Conservation (phyloP, 768 basidiomycete genomes). For the Rhizopogon sp. region DNA sequence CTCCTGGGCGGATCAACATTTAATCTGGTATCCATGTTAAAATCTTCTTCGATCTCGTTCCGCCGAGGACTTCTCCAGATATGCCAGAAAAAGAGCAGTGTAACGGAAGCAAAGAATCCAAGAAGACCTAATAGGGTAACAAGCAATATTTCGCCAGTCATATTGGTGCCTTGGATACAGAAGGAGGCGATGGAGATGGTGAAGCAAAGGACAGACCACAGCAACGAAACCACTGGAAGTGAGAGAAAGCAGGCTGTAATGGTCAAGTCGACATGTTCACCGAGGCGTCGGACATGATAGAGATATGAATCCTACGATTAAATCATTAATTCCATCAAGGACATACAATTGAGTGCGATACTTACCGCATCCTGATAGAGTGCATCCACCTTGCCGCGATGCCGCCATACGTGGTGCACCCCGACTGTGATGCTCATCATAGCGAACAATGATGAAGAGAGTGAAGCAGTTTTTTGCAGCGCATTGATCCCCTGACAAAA, state of each 20-base stretch:
- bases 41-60: constrained; percentile 4
- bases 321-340: background rate
- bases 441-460: constrained; percentile 12
- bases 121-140: constrained; percentile 8
- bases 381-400: constrained; percentile 8
- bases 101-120: constrained; percentile 4
- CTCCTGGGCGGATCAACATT: background rate
- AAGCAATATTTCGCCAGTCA: constrained; percentile 8
- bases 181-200: constrained; percentile 13
- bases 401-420: constrained; percentile 16
- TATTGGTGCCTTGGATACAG: constrained; percentile 11
- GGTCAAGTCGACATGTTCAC: constrained; percentile 12
- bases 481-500: background rate
- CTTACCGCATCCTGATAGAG: constrained; percentile 14
- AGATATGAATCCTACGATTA: constrained; percentile 12
- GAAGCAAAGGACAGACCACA: constrained; percentile 21
- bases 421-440: constrained; percentile 10
- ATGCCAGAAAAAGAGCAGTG: constrained; percentile 20
- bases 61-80: constrained; percentile 12
- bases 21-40: background rate
- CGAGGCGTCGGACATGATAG: constrained; percentile 4
- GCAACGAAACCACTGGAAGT: constrained; percentile 17
- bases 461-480: constrained; percentile 10
- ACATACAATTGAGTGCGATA: background rate
- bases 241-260: constrained; percentile 18